Percentiles rank a stretch among this genome's conserved stretches.
These are phyloP conservation scores for Myriangium duriaei DNA, from an alignment of 2,329 filamentous ascomycete species.

Conservation along the genomic window DNA sequence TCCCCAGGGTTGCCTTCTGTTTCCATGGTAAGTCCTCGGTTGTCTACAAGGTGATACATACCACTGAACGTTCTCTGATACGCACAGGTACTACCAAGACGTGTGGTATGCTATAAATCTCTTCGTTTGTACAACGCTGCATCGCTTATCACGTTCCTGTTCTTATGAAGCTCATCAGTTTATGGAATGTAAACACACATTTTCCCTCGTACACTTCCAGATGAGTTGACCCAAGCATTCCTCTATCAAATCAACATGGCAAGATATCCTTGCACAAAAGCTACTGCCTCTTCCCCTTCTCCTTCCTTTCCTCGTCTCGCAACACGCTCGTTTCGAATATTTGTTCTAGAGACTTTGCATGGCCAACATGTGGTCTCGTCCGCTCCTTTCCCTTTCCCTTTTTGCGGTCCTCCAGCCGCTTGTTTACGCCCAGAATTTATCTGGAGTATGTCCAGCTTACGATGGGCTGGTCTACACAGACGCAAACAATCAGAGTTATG, in stretches of 20 bases:
- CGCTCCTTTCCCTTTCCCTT: slow-evolving; percentile 8
- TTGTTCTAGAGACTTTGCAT: slow-evolving; percentile 1
- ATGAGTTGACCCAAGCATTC: slow-evolving; percentile 4
- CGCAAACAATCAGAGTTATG: slow-evolving; percentile 9
- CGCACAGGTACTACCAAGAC: neutral
- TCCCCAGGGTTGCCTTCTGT: slow-evolving; percentile 1
- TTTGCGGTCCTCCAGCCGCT: slow-evolving; percentile 2
- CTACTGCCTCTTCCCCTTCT: slow-evolving; percentile 4
- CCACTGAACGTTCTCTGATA: neutral
- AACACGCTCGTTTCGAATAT: neutral
- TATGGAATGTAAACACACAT: slow-evolving; percentile 8
- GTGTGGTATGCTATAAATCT: neutral
- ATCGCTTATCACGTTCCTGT: neutral
- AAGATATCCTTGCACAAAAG: slow-evolving; percentile 3
- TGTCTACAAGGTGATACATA: slow-evolving; percentile 1
- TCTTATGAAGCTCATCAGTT: neutral
- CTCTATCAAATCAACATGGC: slow-evolving; percentile 7
- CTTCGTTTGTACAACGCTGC: neutral
- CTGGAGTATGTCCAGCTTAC: slow-evolving; percentile 4
- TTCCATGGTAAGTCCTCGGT: slow-evolving; percentile 2
- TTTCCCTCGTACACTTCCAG: slow-evolving; percentile 1
- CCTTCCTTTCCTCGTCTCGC: slow-evolving; percentile 2
- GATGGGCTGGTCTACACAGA: slow-evolving; percentile 9
- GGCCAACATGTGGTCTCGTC: slow-evolving; percentile 7
- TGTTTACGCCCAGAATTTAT: slow-evolving; percentile 6